Evolutionary conservation across 805 yeast genomes (phyloP).

Genomic region (Starmerella floricola): DNA sequence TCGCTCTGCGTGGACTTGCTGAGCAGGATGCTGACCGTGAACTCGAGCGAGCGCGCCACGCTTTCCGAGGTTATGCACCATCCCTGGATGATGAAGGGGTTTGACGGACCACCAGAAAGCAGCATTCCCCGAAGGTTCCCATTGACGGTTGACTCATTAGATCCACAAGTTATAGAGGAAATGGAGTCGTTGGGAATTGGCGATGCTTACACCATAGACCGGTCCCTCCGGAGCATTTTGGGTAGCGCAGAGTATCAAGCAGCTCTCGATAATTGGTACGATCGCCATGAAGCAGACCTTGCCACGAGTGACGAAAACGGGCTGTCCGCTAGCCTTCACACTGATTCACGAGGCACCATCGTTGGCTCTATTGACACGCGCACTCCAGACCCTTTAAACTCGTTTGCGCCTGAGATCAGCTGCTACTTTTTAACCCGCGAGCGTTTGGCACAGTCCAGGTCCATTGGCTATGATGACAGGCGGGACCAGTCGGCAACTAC

Average conservation of each 20-base stretch:
- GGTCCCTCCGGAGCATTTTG: conserved; percentile 45
- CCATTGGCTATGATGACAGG: no score
- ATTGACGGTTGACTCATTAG: conserved; percentile 48
- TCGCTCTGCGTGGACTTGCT: conserved; percentile 68
- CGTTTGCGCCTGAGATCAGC: conserved; percentile 79
- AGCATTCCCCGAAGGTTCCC: conserved; percentile 74
- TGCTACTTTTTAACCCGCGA: conserved; percentile 80
- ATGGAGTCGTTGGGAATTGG: conserved; percentile 75
- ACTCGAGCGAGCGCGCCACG: conserved; percentile 68
- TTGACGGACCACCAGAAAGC: conserved; percentile 55
- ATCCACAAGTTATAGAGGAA: conserved; percentile 52
- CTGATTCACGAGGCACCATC: no score
- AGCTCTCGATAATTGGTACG: conserved; percentile 52
- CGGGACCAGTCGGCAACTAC: no score
- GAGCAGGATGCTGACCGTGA: conserved; percentile 83
- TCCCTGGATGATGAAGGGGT: conserved; percentile 92
- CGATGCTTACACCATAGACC: conserved; percentile 40
- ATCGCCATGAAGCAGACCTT: conserved; percentile 10
- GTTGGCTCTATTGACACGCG: no score
- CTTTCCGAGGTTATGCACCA: conserved; percentile 69
- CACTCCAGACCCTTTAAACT: conserved; percentile 53
- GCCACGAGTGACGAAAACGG: neutral
- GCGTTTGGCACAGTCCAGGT: conserved; percentile 36
- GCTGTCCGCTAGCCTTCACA: neutral
- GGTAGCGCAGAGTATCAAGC: conserved; percentile 53